These are phyloP conservation scores for Chlamydomonas schloesseri DNA, from an alignment of 139 green algal species.

Conservation along the genomic window DNA sequence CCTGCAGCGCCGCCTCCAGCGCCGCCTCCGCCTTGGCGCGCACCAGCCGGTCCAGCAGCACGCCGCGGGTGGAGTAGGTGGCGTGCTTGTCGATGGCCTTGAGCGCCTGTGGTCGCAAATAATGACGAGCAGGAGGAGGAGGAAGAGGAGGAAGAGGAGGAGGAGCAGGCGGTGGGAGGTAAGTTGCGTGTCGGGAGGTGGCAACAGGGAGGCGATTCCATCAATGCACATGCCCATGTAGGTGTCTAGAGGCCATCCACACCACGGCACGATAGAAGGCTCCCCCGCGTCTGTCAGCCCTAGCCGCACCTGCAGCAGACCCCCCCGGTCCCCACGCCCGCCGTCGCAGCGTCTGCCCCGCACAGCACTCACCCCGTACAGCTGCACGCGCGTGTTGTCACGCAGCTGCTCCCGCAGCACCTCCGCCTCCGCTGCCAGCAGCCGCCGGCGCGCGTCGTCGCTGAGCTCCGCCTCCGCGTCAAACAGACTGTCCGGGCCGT, in stretches of 20 bases:
- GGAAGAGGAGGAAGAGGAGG: no score
- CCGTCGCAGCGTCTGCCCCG: no score
- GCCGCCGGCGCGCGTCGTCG: neutral
- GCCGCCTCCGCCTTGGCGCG: neutral
- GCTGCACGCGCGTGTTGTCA: slow-evolving; percentile 6
- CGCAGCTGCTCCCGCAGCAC: neutral
- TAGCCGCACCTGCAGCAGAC: no score
- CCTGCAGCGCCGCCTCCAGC: slow-evolving; percentile 14
- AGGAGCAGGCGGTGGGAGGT: neutral
- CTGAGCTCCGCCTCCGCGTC: neutral
- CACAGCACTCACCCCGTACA: slow-evolving; percentile 25
- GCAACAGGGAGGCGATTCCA: no score
- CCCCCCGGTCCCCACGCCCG: no score
- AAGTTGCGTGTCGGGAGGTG: no score
- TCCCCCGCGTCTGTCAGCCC: no score
- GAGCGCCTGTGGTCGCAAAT: neutral
- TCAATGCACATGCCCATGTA: no score
- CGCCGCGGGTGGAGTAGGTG: slow-evolving; percentile 4
- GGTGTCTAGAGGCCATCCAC: no score
- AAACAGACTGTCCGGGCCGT: neutral
- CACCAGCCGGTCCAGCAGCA: slow-evolving; percentile 32
- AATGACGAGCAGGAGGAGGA: no score
- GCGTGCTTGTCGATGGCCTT: neutral
- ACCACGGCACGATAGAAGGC: no score
- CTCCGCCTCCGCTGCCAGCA: neutral